Conservation (phyloP, 1,284 basidiomycete species). For the Marasmius sp. region DNA sequence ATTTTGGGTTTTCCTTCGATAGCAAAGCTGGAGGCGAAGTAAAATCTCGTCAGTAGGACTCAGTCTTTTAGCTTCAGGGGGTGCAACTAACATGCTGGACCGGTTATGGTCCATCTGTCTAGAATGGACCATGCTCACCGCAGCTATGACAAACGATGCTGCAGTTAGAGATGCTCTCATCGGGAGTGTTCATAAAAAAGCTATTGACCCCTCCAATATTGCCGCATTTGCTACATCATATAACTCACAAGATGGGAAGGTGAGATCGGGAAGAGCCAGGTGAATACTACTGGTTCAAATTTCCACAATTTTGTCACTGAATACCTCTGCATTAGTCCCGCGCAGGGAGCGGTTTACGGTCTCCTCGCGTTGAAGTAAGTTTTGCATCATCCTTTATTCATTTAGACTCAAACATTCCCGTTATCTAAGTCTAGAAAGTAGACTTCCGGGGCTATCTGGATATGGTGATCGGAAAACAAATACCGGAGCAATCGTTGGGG, state of each 20-base stretch:
- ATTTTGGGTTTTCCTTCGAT: constrained; percentile 27
- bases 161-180: constrained; percentile 31
- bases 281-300: constrained; percentile 8
- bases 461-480: not conserved
- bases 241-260: constrained; percentile 21
- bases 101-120: not conserved
- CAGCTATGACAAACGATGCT: constrained; percentile 28
- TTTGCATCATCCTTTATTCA: not conserved
- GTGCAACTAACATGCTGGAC: not conserved
- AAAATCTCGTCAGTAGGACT: constrained; percentile 29
- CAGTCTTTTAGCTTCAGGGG: not conserved
- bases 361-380: constrained; percentile 31
- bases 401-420: not conserved
- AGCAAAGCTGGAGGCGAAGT: constrained; percentile 17
- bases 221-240: constrained; percentile 30
- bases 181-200: constrained; percentile 25
- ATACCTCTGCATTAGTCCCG: constrained; percentile 22
- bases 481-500: constrained; percentile 14
- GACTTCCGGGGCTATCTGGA: not conserved
- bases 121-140: constrained; percentile 43
- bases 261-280: constrained; percentile 20
- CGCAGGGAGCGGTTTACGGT: constrained; percentile 34
- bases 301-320: not conserved
- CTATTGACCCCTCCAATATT: constrained; percentile 19
- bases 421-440: not conserved